phyloP scores from a whole-genome alignment of 139 green algal genomes.

The Chlamydomonas urium region DNA sequence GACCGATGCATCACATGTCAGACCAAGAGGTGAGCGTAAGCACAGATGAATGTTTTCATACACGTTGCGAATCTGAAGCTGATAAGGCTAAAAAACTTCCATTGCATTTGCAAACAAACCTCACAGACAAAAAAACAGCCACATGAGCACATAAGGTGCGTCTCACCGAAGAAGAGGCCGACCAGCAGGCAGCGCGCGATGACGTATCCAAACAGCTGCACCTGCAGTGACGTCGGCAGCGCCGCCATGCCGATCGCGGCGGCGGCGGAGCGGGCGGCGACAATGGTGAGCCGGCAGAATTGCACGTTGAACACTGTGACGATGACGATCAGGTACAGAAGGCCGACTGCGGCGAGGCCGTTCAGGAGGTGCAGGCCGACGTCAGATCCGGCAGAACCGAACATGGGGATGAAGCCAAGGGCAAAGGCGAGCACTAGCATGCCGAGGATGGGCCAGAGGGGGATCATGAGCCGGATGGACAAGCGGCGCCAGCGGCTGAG shows the following conservation, averaged over 20 bases:
- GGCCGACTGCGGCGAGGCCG: background rate
- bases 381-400: background rate
- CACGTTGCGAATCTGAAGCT: no score
- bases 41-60: no score
- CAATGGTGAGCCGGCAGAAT: background rate
- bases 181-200: background rate
- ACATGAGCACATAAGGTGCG: no score
- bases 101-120: no score
- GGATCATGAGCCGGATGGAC: background rate
- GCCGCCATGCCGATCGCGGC: background rate
- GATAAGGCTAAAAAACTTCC: no score
- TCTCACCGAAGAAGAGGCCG: constrained; percentile 7
- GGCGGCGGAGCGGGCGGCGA: background rate
- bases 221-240: background rate
- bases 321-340: constrained; percentile 1
- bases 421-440: background rate
- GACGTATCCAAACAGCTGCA: background rate
- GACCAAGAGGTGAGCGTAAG: no score
- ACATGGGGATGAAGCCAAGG: constrained; percentile 7
- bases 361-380: constrained; percentile 12
- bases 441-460: background rate
- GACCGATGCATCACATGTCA: no score
- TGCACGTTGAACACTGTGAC: constrained; percentile 3
- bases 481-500: background rate
- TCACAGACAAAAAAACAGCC: no score